A percentile compares a stretch with the other conserved stretches of the same genome.
Conservation (phyloP, 2,329 filamentous ascomycete species). For the Acephala macrosclerotiorum region DNA sequence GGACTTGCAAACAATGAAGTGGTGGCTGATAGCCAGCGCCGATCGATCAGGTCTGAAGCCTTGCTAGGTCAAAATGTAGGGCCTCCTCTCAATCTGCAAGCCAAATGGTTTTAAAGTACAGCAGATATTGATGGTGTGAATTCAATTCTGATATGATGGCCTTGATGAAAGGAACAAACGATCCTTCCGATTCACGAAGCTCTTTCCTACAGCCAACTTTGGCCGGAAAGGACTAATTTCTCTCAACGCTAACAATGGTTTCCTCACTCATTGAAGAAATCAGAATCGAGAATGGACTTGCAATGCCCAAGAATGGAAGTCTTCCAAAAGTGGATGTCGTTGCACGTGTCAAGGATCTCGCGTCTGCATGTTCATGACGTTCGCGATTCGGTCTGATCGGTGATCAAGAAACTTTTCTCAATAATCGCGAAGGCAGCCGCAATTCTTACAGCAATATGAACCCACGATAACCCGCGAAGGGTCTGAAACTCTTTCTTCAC, state of each 20-base stretch:
- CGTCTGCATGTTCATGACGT: constrained; percentile 2
- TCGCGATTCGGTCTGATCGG: neutral
- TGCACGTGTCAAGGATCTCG: neutral
- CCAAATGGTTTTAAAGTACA: neutral
- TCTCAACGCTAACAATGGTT: neutral
- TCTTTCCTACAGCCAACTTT: neutral
- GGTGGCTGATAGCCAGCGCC: neutral
- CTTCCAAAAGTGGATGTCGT: neutral
- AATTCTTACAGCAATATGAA: constrained; percentile 7
- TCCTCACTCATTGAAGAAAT: too few relatives aligned
- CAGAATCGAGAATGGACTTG: neutral
- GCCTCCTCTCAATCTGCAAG: neutral
- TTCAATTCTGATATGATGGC: neutral
- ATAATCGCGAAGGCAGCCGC: neutral
- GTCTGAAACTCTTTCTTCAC: constrained; percentile 5
- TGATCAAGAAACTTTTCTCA: constrained; percentile 1
- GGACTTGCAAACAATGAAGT: neutral
- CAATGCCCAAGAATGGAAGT: neutral
- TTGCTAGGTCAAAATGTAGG: neutral
- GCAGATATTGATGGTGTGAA: too few relatives aligned
- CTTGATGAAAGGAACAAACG: neutral
- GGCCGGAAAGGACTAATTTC: neutral
- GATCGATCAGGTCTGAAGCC: neutral
- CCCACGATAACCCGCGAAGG: neutral
- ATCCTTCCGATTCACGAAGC: neutral